phyloP scores from a whole-genome alignment of 1,139 yeast species.

The Yamadazyma trypodendri region DNA sequence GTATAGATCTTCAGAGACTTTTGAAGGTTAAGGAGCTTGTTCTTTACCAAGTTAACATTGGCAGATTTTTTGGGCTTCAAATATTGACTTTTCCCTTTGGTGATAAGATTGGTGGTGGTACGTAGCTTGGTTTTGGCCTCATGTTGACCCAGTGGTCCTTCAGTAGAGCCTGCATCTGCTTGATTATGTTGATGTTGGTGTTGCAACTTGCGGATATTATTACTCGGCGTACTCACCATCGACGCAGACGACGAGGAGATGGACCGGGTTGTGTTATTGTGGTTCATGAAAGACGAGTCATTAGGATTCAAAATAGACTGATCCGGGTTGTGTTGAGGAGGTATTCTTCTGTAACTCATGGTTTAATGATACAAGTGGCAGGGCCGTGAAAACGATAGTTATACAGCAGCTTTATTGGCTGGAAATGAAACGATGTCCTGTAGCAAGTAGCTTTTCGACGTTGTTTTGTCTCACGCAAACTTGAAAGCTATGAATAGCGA shows the following conservation, averaged over 20 bases:
- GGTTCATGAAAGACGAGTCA: slow-evolving; percentile 17
- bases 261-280: slow-evolving; percentile 23
- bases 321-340: slow-evolving; percentile 20
- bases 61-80: slow-evolving; percentile 18
- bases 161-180: slow-evolving; percentile 5
- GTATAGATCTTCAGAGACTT: slow-evolving; percentile 21
- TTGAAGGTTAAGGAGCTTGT: slow-evolving; percentile 30
- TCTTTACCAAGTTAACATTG: slow-evolving; percentile 27
- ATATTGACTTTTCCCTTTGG: slow-evolving; percentile 12
- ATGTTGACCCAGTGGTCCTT: neutral
- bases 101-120: slow-evolving; percentile 9
- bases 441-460: too few relatives aligned
- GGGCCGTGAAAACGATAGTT: too few relatives aligned
- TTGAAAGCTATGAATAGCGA: neutral
- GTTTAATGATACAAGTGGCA: too few relatives aligned
- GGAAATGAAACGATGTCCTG: too few relatives aligned
- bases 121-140: slow-evolving; percentile 7
- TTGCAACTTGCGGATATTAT: slow-evolving; percentile 26
- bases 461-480: too few relatives aligned
- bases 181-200: slow-evolving; percentile 15
- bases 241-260: slow-evolving; percentile 31
- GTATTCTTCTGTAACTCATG: slow-evolving; percentile 17
- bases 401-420: too few relatives aligned
- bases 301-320: slow-evolving; percentile 21
- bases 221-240: slow-evolving; percentile 35